Evolutionary conservation across 2,329 filamentous ascomycete species (phyloP), one percentile per base, ranked within the genome.

Genomic region (Penicillium occitanis): DNA sequence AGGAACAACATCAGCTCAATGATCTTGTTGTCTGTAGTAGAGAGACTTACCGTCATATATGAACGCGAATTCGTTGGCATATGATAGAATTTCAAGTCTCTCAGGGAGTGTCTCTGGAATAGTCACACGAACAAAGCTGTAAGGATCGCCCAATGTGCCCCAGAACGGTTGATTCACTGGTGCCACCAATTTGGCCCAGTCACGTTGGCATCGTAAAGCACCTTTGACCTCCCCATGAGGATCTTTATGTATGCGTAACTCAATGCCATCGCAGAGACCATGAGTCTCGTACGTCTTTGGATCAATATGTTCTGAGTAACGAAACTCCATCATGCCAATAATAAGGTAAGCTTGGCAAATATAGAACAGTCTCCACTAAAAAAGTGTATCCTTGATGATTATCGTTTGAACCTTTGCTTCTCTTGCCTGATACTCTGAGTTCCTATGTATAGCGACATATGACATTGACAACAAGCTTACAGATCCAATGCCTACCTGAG

Each of bases 1-100:
- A 14, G 7, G 58, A 28, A 13, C 22, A n/a, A 35, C 10, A 6
- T 55, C 50, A 55, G 17, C 17, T 35, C 25, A n/a, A n/a, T n/a
- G 7, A 55, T 35, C 28, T n/a, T 55, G 3, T 35, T 5, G 5
- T 17, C 5, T 10, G 11, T 5, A 25, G 35, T 3, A 28, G 19
- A 25, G 50, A 17, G 14, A 25, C 65, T 22, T 70, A 76, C 75
- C 76, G 67, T 81, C 79, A 68, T 80, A 73, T 7, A 81, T 70
- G 64, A 81, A 80, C 1, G 74, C 77, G 67, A 77, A 80, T 66
- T 82, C 80, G 44, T 79, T 77, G 0, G 76, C 76, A 67, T 80
- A 81, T 4, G 74, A 74, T 28, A 80, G 65, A 25, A 80, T 71
- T 66, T 80, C 78, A 2, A 82, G 69, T 37, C 79, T 69, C 17